Evolutionary conservation across 78 protist genomes (phyloP).

Genomic region (Dictyostelium intermedium): DNA sequence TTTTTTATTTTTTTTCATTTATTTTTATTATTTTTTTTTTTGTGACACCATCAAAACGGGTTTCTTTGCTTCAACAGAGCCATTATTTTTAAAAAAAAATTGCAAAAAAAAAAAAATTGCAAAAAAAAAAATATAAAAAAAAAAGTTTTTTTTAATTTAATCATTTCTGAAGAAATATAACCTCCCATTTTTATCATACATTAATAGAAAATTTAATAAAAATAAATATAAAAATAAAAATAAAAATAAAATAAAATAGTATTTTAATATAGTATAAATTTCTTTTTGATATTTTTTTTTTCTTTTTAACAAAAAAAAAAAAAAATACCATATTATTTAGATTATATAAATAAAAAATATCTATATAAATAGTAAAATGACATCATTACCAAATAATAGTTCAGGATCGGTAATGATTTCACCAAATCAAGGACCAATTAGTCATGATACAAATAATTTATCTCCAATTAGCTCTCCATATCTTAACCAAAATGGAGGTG

Average conservation of each 20-base stretch:
- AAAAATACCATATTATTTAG: too few species aligned
- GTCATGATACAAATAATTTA: not conserved
- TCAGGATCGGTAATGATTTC: conserved; percentile 1
- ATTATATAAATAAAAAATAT: too few species aligned
- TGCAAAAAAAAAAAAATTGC: not conserved
- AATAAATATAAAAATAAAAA: too few species aligned
- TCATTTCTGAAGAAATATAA: not conserved
- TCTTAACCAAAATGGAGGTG: not conserved
- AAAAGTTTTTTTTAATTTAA: not conserved
- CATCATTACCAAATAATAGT: not conserved
- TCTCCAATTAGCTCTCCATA: not conserved
- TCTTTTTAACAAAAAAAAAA: too few species aligned
- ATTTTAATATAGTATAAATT: too few species aligned
- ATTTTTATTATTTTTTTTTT: not conserved
- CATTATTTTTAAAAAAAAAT: not conserved
- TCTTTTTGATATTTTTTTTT: too few species aligned
- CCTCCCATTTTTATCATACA: not conserved
- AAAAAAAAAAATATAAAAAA: not conserved
- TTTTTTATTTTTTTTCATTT: not conserved
- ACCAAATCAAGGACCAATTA: not conserved
- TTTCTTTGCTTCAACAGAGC: not conserved
- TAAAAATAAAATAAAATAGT: too few species aligned
- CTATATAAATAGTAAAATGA: not conserved
- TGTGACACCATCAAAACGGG: not conserved
- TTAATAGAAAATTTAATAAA: not conserved